Conservation (phyloP, 2,329 filamentous ascomycete species). For the Talaromyces marneffei region DNA sequence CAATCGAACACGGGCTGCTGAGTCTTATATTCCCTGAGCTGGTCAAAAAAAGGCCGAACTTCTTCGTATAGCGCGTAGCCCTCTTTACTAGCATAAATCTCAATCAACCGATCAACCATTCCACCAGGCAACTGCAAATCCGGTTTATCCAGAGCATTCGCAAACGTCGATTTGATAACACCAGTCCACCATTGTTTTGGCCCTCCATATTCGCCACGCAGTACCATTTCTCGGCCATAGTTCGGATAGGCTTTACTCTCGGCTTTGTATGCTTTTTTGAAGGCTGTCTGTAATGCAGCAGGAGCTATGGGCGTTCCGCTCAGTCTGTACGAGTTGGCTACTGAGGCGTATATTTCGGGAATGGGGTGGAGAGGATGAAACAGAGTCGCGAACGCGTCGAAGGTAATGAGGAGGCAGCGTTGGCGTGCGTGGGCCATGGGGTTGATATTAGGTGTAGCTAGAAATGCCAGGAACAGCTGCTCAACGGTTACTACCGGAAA, state of each 20-base stretch:
- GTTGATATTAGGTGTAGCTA: background rate
- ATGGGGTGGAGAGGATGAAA: slow-evolving; percentile 39
- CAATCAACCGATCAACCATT: slow-evolving; percentile 30
- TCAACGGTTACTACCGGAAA: background rate
- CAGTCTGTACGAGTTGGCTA: slow-evolving; percentile 34
- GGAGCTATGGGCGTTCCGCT: slow-evolving; percentile 23
- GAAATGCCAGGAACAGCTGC: background rate
- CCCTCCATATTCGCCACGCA: slow-evolving; percentile 32
- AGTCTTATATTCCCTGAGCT: slow-evolving; percentile 24
- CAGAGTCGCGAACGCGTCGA: slow-evolving; percentile 43
- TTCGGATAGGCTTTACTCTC: slow-evolving; percentile 34
- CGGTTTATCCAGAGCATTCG: slow-evolving; percentile 19
- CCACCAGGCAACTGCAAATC: slow-evolving; percentile 25
- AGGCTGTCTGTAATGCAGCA: slow-evolving; percentile 28
- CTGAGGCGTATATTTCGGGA: slow-evolving; percentile 35
- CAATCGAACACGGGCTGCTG: slow-evolving; percentile 24
- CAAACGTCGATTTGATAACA: slow-evolving; percentile 37
- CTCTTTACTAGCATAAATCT: slow-evolving; percentile 35
- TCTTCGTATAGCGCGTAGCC: slow-evolving; percentile 40
- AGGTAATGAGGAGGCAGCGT: slow-evolving; percentile 36
- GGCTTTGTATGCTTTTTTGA: slow-evolving; percentile 32
- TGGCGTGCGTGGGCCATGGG: background rate
- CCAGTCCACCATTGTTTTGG: slow-evolving; percentile 43
- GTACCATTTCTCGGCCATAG: slow-evolving; percentile 38
- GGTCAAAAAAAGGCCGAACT: slow-evolving; percentile 32